Conservation (phyloP, 2,329 filamentous ascomycete species). For the Onygenales sp. region DNA sequence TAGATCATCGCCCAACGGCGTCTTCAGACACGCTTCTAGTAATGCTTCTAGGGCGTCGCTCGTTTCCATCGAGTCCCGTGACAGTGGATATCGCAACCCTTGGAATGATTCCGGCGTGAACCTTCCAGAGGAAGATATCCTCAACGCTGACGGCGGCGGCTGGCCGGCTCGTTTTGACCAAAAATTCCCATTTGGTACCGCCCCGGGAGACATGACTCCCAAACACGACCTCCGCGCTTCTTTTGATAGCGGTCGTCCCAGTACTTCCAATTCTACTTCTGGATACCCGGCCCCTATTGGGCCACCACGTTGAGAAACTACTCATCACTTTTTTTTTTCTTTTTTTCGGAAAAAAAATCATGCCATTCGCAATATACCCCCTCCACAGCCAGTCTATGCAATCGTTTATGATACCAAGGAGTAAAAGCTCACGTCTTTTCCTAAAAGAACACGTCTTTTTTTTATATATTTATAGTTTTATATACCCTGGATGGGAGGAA, state of each 20-base stretch:
- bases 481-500: conserved; percentile 4
- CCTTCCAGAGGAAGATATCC: conserved; percentile 71
- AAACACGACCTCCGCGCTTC: conserved; percentile 76
- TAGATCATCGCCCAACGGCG: conserved; percentile 71
- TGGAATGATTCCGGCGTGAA: conserved; percentile 98
- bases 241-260: conserved; percentile 83
- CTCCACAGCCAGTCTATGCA: conserved; percentile 13
- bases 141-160: conserved; percentile 50
- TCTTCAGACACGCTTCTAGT: conserved; percentile 85
- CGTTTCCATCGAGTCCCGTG: conserved; percentile 89
- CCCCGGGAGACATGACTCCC: conserved; percentile 70
- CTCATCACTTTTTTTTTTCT: conserved; percentile 28
- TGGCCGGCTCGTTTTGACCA: conserved; percentile 48
- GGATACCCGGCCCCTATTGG: conserved; percentile 91
- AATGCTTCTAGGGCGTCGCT: conserved; percentile 92
- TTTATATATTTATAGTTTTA: neutral
- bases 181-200: conserved; percentile 54
- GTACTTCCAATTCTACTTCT: conserved; percentile 93
- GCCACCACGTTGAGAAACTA: conserved; percentile 70
- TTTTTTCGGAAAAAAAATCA: neutral
- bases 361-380: conserved; percentile 34
- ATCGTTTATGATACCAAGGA: conserved; percentile 14
- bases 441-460: neutral
- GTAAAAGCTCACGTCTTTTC: neutral
- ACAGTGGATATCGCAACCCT: conserved; percentile 90